Evolutionary conservation across 306 rosid genomes (phyloP).

Genomic region (Gastrolobium bilobum): DNA sequence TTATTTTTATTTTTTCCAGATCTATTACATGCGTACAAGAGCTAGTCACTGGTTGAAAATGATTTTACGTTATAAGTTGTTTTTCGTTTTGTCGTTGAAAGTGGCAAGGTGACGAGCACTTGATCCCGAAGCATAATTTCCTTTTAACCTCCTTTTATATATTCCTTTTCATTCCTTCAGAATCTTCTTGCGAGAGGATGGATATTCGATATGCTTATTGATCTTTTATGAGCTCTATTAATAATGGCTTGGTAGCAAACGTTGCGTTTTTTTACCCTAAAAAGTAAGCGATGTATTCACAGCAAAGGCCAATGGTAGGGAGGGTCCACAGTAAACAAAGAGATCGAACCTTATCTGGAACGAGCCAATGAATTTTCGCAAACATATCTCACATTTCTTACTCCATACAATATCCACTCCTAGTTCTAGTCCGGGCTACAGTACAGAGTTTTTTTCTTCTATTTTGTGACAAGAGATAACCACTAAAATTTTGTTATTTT

Average conservation of each 20-base stretch:
- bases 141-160: background rate
- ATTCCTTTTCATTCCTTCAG: background rate
- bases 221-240: background rate
- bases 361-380: constrained; percentile 63
- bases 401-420: constrained; percentile 52
- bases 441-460: background rate
- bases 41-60: constrained; percentile 14
- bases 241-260: background rate
- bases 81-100: background rate
- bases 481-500: constrained; percentile 26
- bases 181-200: constrained; percentile 22
- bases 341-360: constrained; percentile 68
- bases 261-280: background rate
- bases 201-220: background rate
- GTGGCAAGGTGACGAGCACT: background rate
- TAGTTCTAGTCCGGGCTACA: constrained; percentile 11
- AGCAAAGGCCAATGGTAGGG: constrained; percentile 47
- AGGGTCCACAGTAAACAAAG: constrained; percentile 65
- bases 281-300: background rate
- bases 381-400: constrained; percentile 32
- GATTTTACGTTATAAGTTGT: background rate
- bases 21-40: background rate
- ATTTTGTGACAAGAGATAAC: background rate
- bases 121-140: constrained; percentile 4
- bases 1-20: background rate